A percentile compares a stretch with the other conserved stretches of the same genome.
phyloP scores from a whole-genome alignment of 2,329 filamentous ascomycete genomes.

The Epichloe glyceriae region DNA sequence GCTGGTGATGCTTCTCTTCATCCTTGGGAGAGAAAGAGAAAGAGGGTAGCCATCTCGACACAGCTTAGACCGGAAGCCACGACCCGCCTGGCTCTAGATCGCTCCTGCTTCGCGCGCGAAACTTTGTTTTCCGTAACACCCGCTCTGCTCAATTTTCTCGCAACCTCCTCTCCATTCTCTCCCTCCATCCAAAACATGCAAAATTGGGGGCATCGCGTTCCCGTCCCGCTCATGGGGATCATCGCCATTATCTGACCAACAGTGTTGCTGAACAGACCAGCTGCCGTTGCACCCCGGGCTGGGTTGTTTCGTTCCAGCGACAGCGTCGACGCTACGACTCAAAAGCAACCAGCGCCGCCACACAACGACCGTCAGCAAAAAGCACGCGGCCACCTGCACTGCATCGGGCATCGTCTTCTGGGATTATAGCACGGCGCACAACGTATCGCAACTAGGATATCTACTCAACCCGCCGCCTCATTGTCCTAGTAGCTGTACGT shows the following conservation, averaged over 20 bases:
- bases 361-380: constrained; percentile 1
- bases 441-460: neutral
- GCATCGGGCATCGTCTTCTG: neutral
- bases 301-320: neutral
- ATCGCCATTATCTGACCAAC: neutral
- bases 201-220: neutral
- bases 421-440: neutral
- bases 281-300: neutral
- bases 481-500: neutral
- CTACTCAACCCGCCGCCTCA: neutral
- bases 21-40: neutral
- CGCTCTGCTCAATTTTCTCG: neutral
- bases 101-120: constrained; percentile 2
- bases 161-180: neutral
- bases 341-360: neutral
- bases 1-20: neutral
- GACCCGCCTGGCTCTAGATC: constrained; percentile 3
- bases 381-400: constrained; percentile 2
- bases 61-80: constrained; percentile 4
- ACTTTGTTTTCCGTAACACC: constrained; percentile 3
- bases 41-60: constrained; percentile 1
- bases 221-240: neutral
- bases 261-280: neutral
- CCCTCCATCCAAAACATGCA: neutral
- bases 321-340: constrained; percentile 3